Conservation (phyloP, 805 yeast genomes). For the Candida verbasci region DNA sequence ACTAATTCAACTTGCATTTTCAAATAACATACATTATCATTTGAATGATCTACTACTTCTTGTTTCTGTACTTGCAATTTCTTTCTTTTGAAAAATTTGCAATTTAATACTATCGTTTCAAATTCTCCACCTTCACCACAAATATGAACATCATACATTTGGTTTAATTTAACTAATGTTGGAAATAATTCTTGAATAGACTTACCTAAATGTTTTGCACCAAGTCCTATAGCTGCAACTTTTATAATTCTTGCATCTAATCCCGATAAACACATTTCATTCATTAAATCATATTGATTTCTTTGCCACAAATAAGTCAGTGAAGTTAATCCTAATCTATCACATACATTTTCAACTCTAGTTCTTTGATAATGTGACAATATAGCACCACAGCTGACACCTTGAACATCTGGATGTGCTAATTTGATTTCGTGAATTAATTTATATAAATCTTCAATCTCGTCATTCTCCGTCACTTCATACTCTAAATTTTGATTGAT, state of each 20-base stretch:
- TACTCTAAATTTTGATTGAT: conserved; percentile 65
- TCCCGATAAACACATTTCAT: conserved; percentile 66
- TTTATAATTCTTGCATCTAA: conserved; percentile 83
- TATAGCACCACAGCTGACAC: conserved; percentile 94
- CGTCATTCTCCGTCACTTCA: conserved; percentile 64
- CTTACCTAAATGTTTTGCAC: conserved; percentile 62
- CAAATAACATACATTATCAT: conserved; percentile 71
- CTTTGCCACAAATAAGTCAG: conserved; percentile 89
- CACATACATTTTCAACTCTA: conserved; percentile 88
- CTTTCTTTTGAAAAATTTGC: conserved; percentile 70
- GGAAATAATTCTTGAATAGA: conserved; percentile 60
- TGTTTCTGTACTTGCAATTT: conserved; percentile 39
- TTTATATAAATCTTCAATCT: conserved; percentile 74
- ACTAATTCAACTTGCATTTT: conserved; percentile 47
- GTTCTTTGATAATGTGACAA: conserved; percentile 92
- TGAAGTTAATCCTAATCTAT: conserved; percentile 60
- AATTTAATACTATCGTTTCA: conserved; percentile 88
- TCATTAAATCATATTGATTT: conserved; percentile 72
- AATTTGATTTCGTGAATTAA: conserved; percentile 47
- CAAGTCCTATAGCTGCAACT: conserved; percentile 89
- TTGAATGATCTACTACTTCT: conserved; percentile 42
- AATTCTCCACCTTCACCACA: conserved; percentile 99
- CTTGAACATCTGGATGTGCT: conserved; percentile 69
- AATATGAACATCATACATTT: conserved; percentile 75
- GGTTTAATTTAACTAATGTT: conserved; percentile 51